Percentiles rank a stretch among this genome's conserved stretches.
phyloP scores from a whole-genome alignment of 2,329 filamentous ascomycete species.

The Claviceps cyperi region DNA sequence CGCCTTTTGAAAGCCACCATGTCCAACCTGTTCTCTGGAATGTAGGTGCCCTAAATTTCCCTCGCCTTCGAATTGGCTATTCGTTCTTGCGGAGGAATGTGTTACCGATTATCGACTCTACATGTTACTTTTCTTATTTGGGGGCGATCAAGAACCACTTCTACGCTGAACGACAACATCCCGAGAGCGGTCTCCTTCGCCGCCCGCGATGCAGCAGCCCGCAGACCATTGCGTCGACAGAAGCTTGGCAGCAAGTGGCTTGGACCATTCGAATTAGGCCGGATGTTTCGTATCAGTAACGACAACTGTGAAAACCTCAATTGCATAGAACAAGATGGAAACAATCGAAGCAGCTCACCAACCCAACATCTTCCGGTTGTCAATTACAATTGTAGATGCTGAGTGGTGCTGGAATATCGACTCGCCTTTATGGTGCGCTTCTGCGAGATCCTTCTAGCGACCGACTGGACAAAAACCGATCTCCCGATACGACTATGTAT shows the following conservation, averaged over 20 bases:
- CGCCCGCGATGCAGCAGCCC: no score
- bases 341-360: background rate
- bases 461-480: background rate
- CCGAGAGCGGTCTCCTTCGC: no score
- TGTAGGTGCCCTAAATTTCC: conserved; percentile 31
- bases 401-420: background rate
- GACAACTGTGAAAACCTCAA: background rate
- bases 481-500: background rate
- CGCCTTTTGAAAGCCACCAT: conserved; percentile 22
- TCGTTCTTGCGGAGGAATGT: background rate
- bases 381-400: background rate
- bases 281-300: no score
- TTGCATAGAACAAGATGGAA: background rate
- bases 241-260: background rate
- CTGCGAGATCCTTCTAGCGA: background rate
- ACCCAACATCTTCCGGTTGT: background rate
- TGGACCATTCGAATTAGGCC: background rate
- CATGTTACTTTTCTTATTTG: background rate
- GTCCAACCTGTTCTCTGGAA: conserved; percentile 48
- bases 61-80: background rate
- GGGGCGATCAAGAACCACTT: background rate
- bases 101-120: background rate
- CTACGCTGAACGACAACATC: background rate
- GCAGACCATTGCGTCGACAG: background rate
- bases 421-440: background rate